Evolutionary conservation across 2,329 filamentous ascomycete species (phyloP), one percentile per base, ranked within the genome.

Genomic region (Neofusicoccum umdonicola): DNA sequence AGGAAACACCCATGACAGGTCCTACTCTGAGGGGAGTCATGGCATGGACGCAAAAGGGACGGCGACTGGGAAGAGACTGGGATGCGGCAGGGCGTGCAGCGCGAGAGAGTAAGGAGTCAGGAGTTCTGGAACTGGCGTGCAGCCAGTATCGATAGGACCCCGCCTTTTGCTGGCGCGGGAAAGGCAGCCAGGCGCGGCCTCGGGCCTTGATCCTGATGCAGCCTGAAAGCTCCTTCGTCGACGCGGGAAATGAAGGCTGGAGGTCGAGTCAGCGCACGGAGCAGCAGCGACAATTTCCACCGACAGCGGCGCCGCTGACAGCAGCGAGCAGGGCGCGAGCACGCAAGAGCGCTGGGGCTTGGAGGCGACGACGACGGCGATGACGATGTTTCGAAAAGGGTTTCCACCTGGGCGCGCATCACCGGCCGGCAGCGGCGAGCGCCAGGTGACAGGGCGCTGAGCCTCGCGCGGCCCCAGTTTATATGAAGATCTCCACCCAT

Each of bases 111-210:
- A 35, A 60, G 41, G 56, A 60, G 56, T 60, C 56, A 60, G 56
- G 56, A 48, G 12, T 37, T 37, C 56, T 60, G 41, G 56, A 60
- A 58, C 34, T n/a, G 27, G 22, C 39, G 27, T 47, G 56, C 31
- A n/a, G 41, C 41, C 41, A 44, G 50, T 60, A 60, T 60, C 56
- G 56, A 60, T 60, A 60, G 27, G 56, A 60, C 56, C 56, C 56
- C 56, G 56, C 56, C 56, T 60, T 60, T 60, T 52, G 50, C 50
- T 31, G 50, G 22, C 31, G 50, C 34, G 50, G 50, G 50, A 52
- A 19, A 52, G 13, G n/a, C 31, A 35, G 44, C 39, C 22, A 57
- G 15, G 52, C 52, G 52, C 52, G 19, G 41, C 15, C 13, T 58
- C 52, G 52, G 52, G 52, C 52, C 22, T 57, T 31, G 22, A 19